Evolutionary conservation across 1,139 yeast genomes (phyloP).

Genomic region (Protomyces arabidopsidicola): DNA sequence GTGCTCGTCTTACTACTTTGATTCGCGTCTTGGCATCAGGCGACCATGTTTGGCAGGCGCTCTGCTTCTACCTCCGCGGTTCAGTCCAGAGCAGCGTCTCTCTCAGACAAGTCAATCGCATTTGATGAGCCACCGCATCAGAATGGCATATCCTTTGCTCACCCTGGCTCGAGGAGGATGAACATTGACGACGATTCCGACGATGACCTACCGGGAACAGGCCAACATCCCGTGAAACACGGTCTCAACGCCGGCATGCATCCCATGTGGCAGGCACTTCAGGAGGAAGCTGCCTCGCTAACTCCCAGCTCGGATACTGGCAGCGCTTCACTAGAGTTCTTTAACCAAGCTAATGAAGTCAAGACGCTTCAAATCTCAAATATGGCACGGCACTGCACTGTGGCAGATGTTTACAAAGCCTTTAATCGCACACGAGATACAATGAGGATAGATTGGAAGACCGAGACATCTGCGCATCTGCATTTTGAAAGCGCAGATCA

Average conservation of each 20-base stretch:
- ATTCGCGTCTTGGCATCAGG: too few species aligned
- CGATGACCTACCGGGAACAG: neutral
- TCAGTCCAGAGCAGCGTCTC: neutral
- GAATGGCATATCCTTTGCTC: neutral
- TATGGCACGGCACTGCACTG: slow-evolving; percentile 10
- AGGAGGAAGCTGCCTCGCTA: neutral
- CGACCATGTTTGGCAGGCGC: neutral
- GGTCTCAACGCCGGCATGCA: neutral
- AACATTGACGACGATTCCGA: neutral
- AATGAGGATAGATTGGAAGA: slow-evolving; percentile 21
- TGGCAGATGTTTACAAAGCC: slow-evolving; percentile 18
- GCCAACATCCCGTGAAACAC: neutral
- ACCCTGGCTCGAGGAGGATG: neutral
- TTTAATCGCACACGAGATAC: slow-evolving; percentile 8
- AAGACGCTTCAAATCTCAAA: slow-evolving; percentile 16
- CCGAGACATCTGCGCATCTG: slow-evolving; percentile 16
- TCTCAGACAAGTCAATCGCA: neutral
- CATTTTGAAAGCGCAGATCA: slow-evolving; percentile 14
- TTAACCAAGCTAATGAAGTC: neutral
- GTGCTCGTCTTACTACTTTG: too few species aligned
- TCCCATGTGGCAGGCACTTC: neutral
- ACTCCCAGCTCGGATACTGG: neutral
- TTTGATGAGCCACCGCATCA: neutral
- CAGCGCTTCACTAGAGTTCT: neutral
- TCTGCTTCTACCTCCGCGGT: neutral